These are phyloP conservation scores for Creolimax fragrantissima DNA, from an alignment of 78 protist genomes.

Conservation along the genomic window DNA sequence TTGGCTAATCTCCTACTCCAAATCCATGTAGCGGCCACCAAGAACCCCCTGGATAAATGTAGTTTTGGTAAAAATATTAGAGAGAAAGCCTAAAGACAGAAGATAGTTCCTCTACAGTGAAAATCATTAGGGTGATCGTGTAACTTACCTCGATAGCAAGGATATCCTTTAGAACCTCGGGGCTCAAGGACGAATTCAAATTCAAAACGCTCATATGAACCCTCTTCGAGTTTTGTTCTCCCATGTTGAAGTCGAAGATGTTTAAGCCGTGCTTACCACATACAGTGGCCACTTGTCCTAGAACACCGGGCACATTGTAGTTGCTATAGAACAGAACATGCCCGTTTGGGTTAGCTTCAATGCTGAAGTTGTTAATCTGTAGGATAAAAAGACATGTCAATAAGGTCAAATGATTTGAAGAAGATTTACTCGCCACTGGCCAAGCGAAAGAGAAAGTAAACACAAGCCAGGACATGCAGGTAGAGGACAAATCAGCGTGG, in stretches of 20 bases:
- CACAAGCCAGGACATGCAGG: too few species aligned
- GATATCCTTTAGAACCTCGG: background rate
- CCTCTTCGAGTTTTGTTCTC: conserved; percentile 1
- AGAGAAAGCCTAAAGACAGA: too few species aligned
- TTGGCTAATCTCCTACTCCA: too few species aligned
- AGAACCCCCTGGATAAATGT: too few species aligned
- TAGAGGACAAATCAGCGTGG: too few species aligned
- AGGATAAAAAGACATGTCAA: background rate
- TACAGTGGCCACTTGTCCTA: background rate
- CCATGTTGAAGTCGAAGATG: background rate
- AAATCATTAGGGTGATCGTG: too few species aligned
- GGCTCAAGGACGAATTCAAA: background rate
- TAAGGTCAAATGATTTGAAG: background rate
- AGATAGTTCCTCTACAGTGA: too few species aligned
- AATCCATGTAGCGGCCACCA: background rate
- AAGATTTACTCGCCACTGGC: too few species aligned
- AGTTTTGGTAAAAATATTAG: too few species aligned
- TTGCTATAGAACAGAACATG: background rate
- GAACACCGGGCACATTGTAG: conserved; percentile 30
- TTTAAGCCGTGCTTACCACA: background rate
- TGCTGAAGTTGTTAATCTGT: background rate
- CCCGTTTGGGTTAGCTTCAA: background rate
- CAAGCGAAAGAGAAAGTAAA: too few species aligned
- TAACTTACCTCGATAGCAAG: background rate
- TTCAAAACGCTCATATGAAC: background rate